Base-by-base conservation (phyloP, 192 early-diverging fungal genomes). In the Tieghemiomyces parasiticus region DNA sequence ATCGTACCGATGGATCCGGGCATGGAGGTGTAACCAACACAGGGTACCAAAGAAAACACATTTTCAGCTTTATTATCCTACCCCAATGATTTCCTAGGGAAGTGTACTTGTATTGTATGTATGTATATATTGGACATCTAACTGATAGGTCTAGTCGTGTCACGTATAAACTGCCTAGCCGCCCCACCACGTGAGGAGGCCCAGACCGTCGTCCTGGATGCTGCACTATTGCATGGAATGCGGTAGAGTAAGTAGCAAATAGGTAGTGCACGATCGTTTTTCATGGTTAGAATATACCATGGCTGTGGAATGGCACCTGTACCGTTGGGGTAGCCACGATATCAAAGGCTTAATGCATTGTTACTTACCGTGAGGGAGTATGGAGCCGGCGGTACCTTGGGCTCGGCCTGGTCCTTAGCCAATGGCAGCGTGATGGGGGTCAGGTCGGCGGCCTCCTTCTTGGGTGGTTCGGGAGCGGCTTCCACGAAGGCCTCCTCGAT, bases 401-500 rank as follows among this genome's bases (percentile, higher is more conserved):
- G 38, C 24, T 60, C 46, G 42, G 20, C 25, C 25, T 60, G 12
- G 16, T 60, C 59, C 26, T 60, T 60, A 14, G 54, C 13, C 33
- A 56, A 31, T 16, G 54, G 54, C 54, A 56, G 34, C 16, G 42
- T 46, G 20, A 47, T 24, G 38, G 59, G 59, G 25, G 59, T 60
- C 1, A 47, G n/a, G 31, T 47, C 46, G 38, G 59, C 22, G 52
- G 71, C 61, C 48, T 74, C 58, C 63, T 74, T 63, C 70, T 67
- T 59, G 63, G 81, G 42, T 56, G 78, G 55, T 35, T 74, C 51
- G 19, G 86, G 85, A 4, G 80, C 75, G 14, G 83, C 83, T 66
- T 94, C 90, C 33, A 85, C 73, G 65, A 94, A 94, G 28, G 65
- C 46, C 53, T 87, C 83, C 0, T 69, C 74, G 30, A 87, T 72